Evolutionary conservation across 805 yeast genomes (phyloP).

Genomic region (Myxozyma udenii): DNA sequence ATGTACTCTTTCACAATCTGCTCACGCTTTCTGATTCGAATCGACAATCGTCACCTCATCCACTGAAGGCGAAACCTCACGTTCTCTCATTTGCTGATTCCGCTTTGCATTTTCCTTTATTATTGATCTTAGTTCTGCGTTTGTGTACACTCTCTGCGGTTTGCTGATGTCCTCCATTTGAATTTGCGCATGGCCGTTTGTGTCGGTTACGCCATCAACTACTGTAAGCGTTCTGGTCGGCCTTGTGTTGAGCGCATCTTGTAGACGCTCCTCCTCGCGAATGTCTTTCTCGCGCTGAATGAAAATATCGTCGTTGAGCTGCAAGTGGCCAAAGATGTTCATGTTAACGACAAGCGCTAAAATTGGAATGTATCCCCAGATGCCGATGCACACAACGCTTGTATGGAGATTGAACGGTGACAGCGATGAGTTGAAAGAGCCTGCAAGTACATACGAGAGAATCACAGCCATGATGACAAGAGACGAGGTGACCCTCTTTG

Average conservation of each 20-base stretch:
- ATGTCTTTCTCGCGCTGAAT: constrained; percentile 22
- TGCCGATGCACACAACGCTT: constrained; percentile 27
- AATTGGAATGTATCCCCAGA: constrained; percentile 34
- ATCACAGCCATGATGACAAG: constrained; percentile 18
- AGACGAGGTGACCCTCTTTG: constrained; percentile 24
- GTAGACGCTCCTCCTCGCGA: constrained; percentile 20
- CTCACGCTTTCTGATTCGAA: too few species aligned
- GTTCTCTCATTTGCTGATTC: neutral
- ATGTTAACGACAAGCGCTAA: constrained; percentile 29
- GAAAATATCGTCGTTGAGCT: constrained; percentile 33
- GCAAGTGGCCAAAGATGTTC: constrained; percentile 30
- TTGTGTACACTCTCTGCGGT: constrained; percentile 19
- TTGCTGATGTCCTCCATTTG: too few species aligned
- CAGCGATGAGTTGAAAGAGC: constrained; percentile 17
- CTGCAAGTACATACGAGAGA: constrained; percentile 27
- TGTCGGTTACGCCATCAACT: too few species aligned
- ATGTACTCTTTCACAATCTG: too few species aligned
- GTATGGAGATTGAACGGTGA: constrained; percentile 33
- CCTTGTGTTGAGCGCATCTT: constrained; percentile 10
- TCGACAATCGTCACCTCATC: too few species aligned
- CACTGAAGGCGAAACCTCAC: too few species aligned
- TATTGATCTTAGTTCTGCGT: constrained; percentile 22
- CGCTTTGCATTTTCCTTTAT: constrained; percentile 5
- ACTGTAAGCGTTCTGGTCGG: too few species aligned
- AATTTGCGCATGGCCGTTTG: too few species aligned